Conservation (phyloP, 108 stramenopile species). For the Skeletonema tropicum region DNA sequence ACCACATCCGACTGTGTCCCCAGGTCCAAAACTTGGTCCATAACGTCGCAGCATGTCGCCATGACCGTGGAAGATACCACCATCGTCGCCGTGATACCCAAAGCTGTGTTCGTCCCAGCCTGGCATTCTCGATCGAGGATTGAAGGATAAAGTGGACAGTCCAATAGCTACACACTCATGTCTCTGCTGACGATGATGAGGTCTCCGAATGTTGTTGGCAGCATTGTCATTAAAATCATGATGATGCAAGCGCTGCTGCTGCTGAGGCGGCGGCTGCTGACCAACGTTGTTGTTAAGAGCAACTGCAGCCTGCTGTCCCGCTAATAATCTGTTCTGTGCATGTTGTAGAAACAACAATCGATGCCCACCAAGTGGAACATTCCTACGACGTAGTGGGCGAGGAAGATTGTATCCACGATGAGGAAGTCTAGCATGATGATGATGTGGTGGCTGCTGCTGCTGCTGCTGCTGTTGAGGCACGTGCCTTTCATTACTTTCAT, state of each 20-base stretch:
- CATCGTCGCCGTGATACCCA: conserved; percentile 89
- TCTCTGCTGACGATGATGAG: neutral
- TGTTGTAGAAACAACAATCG: neutral
- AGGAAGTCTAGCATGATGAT: neutral
- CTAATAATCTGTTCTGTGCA: neutral
- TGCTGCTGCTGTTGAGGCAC: neutral
- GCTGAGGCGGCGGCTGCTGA: no score
- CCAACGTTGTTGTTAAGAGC: neutral
- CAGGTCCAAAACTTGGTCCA: conserved; percentile 75
- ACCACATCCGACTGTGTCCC: conserved; percentile 88
- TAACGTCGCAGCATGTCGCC: conserved; percentile 74
- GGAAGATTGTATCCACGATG: neutral
- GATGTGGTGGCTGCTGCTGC: neutral
- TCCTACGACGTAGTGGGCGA: neutral
- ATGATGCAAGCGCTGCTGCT: no score
- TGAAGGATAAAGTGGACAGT: conserved; percentile 57
- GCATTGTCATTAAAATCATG: no score
- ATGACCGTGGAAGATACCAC: conserved; percentile 72
- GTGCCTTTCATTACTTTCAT: neutral
- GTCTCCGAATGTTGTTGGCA: no score
- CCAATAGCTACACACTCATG: conserved; percentile 80
- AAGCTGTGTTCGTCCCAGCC: conserved; percentile 74
- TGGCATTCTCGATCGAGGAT: conserved; percentile 64
- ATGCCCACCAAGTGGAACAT: neutral
- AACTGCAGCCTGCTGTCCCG: neutral